These are phyloP conservation scores for Colletotrichum theobromicola DNA, from an alignment of 2,329 filamentous ascomycete species.

Conservation along the genomic window DNA sequence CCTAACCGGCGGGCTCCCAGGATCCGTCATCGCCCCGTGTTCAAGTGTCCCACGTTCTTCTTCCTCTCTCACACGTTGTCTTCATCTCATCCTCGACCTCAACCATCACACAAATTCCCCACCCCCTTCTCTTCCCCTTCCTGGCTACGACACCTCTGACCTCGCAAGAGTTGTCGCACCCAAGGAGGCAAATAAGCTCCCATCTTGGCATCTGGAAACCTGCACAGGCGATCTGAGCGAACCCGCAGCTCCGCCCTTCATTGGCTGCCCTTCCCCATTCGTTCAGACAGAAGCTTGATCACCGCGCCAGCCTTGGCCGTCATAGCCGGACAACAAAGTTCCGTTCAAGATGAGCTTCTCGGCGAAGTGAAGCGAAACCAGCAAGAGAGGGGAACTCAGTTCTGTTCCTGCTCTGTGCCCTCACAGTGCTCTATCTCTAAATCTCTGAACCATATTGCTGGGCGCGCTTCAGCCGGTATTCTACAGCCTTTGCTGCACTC, in stretches of 20 bases:
- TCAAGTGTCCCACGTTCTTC: neutral
- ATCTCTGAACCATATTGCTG: neutral
- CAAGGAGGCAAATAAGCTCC: constrained; percentile 6
- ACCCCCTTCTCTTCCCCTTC: neutral
- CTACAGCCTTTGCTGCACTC: neutral
- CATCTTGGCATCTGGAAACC: constrained; percentile 17
- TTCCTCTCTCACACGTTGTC: neutral
- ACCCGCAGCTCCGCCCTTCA: neutral
- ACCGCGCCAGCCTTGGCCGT: neutral
- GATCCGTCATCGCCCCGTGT: constrained; percentile 4
- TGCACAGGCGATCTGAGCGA: constrained; percentile 2
- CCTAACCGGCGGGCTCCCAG: constrained; percentile 8
- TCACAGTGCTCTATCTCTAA: neutral
- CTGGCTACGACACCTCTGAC: neutral
- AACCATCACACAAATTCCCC: neutral
- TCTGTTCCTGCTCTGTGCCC: neutral
- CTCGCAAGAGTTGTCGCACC: constrained; percentile 6
- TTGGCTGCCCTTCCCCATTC: neutral
- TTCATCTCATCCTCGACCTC: constrained; percentile 10
- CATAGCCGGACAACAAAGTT: neutral
- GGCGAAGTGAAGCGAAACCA: neutral
- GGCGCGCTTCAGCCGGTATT: neutral
- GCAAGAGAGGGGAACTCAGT: neutral
- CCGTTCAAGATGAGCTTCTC: neutral
- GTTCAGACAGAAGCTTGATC: constrained; percentile 2